A percentile compares a stretch with the other conserved stretches of the same genome.
phyloP scores from a whole-genome alignment of 805 yeast genomes.

The Metschnikowia chrysomelidarum region DNA sequence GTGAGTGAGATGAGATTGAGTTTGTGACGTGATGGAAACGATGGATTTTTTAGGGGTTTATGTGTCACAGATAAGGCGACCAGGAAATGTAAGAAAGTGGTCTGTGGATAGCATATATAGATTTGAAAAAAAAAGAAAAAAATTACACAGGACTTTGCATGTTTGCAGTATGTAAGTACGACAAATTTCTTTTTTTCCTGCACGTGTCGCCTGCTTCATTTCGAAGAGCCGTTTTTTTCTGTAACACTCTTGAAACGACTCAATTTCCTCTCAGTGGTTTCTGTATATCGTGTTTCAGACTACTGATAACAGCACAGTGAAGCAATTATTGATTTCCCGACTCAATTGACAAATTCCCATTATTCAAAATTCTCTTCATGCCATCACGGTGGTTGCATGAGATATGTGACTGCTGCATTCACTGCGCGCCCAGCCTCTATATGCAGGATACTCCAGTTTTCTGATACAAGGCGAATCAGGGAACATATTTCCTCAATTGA shows the following conservation, averaged over 20 bases:
- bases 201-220: constrained; percentile 3
- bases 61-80: not conserved
- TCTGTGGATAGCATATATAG: constrained; percentile 8
- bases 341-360: no score
- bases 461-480: constrained; percentile 2
- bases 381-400: constrained; percentile 13
- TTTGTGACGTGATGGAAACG: no score
- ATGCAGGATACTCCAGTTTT: constrained; percentile 15
- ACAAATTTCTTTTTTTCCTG: constrained; percentile 20
- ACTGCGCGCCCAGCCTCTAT: constrained; percentile 14
- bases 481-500: not conserved
- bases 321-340: no score
- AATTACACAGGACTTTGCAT: constrained; percentile 15
- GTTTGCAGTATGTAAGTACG: constrained; percentile 10
- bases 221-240: constrained; percentile 2
- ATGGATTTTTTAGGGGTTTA: not conserved
- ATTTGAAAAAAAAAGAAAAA: constrained; percentile 10
- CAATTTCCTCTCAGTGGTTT: no score
- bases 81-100: constrained; percentile 1
- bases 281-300: no score
- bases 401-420: constrained; percentile 13
- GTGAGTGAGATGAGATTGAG: not conserved
- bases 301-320: no score
- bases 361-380: constrained; percentile 1
- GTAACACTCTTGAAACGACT: constrained; percentile 1